A percentile compares a stretch with the other conserved stretches of the same genome.
These are phyloP conservation scores for Tolypocladium sp. DNA, from an alignment of 2,329 filamentous ascomycete genomes.

Conservation along the genomic window DNA sequence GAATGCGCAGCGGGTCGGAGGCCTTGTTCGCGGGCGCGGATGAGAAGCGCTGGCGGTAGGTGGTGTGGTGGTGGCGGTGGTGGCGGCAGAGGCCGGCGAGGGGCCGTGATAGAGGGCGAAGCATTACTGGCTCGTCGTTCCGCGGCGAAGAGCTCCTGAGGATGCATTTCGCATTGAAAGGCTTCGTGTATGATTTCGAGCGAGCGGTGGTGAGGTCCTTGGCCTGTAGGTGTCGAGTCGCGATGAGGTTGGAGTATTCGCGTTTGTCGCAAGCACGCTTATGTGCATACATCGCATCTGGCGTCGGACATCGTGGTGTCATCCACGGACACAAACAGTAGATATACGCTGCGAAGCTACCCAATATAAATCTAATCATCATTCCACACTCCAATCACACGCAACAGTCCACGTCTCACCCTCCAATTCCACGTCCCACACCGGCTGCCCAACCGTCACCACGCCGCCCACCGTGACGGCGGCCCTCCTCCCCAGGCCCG, in stretches of 20 bases:
- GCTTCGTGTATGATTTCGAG: background rate
- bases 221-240: background rate
- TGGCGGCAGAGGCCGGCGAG: constrained; percentile 5
- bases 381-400: constrained; percentile 25
- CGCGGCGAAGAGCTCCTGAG: too few species aligned
- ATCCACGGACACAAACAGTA: background rate
- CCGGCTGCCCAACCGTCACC: constrained; percentile 23
- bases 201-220: background rate
- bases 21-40: constrained; percentile 5
- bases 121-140: constrained; percentile 7
- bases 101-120: constrained; percentile 6
- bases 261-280: constrained; percentile 26
- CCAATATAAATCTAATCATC: background rate
- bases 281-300: constrained; percentile 16
- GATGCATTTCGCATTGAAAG: background rate
- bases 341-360: background rate
- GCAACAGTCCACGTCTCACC: constrained; percentile 26
- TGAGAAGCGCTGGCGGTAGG: constrained; percentile 10
- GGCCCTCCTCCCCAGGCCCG: constrained; percentile 21
- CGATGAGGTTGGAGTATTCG: constrained; percentile 6
- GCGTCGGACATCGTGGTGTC: background rate
- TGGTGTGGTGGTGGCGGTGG: background rate
- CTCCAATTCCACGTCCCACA: constrained; percentile 27
- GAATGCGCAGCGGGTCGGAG: constrained; percentile 62
- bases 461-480: constrained; percentile 18